Conservation (phyloP, 768 basidiomycete genomes). For the Panaeolus papilionaceus region DNA sequence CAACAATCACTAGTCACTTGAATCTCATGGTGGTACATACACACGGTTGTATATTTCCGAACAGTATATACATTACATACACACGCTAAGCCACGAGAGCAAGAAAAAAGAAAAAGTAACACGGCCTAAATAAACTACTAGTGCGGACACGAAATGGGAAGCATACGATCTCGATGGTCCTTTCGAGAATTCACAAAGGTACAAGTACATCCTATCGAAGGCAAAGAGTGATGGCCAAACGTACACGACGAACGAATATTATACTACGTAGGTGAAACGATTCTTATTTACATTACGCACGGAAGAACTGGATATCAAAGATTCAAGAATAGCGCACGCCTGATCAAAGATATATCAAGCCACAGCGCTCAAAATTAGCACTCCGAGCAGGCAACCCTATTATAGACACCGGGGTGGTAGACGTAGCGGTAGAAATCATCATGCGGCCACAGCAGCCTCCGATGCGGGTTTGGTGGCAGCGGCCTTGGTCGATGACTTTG, state of each 20-base stretch:
- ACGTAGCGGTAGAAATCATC: background rate
- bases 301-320: background rate
- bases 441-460: conserved; percentile 18
- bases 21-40: background rate
- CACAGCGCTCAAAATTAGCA: conserved; percentile 15
- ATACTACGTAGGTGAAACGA: background rate
- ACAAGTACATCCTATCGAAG: conserved; percentile 14
- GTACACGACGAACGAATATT: background rate
- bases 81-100: conserved; percentile 4
- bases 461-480: conserved; percentile 32
- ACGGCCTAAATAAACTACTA: background rate
- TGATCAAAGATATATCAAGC: conserved; percentile 15
- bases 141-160: background rate
- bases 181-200: background rate
- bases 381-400: background rate
- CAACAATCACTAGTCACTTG: background rate
- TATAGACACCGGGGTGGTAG: background rate
- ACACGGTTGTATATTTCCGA: background rate
- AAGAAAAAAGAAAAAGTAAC: background rate
- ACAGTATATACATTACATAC: background rate
- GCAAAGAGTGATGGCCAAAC: background rate
- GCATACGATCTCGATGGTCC: background rate
- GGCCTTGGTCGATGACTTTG: conserved; percentile 28
- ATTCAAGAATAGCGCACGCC: background rate
- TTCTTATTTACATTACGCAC: conserved; percentile 2